Evolutionary conservation across 2,329 filamentous ascomycete genomes (phyloP), one percentile per base, ranked within the genome.

Genomic region (Colletotrichum phormii): DNA sequence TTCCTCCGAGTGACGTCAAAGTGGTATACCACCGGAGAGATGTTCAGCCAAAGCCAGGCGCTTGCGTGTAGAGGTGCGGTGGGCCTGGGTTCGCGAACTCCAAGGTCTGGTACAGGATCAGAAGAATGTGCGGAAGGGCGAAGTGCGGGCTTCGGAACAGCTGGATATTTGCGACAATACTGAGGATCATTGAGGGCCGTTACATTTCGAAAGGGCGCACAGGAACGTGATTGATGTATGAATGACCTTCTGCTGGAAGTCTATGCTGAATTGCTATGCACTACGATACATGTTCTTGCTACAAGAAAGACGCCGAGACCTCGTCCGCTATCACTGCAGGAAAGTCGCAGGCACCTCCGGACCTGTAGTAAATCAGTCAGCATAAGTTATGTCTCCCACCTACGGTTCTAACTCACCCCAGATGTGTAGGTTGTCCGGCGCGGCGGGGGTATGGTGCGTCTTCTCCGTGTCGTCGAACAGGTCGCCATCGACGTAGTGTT

Each of bases 401-500:
- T 18, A 24, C 1, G 1, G 12, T 29, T 26, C n/a, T 53, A 12
- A 75, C 80, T 77, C 64, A 80, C 85, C 86, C 86, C 85, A 87
- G 18, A 87, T 83, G 73, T 86, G 83, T 53, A 87, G 70, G 42
- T 82, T 84, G 55, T 82, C 85, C 3, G 84, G 83, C 31, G 81
- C 80, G 1, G 83, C 82, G 72, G 81, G 76, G 13, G 79, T 83
- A 13, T 76, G 78, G 74, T 87, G 84, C 4, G 84, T 85, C 24
- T 84, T 86, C 53, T 88, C 86, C 22, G 84, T 87, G 73, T 89
- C 84, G 72, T 89, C 84, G 2, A 93, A 86, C 75, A 92, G 76
- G 81, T 94, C 92, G 1, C 92, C 92, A 79, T 94, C 92, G 18
- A 91, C 89, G 76, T 94, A 94, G 80, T 93, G 91, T 81, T 93